A percentile compares a stretch with the other conserved stretches of the same genome.
These are phyloP conservation scores for Phycomyces blakesleeanus DNA, from an alignment of 192 early-diverging fungal genomes.

Conservation along the genomic window DNA sequence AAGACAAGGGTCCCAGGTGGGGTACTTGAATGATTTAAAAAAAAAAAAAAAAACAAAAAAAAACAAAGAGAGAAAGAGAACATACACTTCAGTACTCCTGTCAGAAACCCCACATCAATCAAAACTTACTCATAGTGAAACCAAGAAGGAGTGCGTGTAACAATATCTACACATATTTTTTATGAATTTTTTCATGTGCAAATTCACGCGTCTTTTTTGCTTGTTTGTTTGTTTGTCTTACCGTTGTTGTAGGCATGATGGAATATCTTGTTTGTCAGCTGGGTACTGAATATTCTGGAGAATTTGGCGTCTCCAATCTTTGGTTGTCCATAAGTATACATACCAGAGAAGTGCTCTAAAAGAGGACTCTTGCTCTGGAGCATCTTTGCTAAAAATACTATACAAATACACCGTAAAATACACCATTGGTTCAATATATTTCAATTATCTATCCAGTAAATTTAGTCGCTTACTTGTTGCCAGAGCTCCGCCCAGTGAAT, in stretches of 20 bases:
- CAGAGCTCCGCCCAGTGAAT: slow-evolving; percentile 47
- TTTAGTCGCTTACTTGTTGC: slow-evolving; percentile 34
- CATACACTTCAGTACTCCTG: neutral
- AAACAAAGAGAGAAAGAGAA: no score
- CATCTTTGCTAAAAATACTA: slow-evolving; percentile 53
- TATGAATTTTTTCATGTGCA: neutral
- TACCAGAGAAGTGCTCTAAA: slow-evolving; percentile 45
- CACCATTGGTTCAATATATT: neutral
- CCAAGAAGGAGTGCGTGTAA: slow-evolving; percentile 15
- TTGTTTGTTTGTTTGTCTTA: slow-evolving; percentile 14
- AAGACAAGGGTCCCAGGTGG: slow-evolving; percentile 53
- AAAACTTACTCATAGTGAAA: neutral
- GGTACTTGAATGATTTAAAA: no score
- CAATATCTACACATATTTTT: slow-evolving; percentile 4
- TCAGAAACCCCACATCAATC: neutral
- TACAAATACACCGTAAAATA: neutral
- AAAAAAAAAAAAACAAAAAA: no score
- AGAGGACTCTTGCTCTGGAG: slow-evolving; percentile 43
- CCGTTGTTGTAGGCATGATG: slow-evolving; percentile 56
- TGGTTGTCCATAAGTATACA: slow-evolving; percentile 52
- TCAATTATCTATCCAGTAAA: neutral
- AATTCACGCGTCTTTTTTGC: neutral
- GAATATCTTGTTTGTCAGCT: slow-evolving; percentile 50
- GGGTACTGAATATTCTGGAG: slow-evolving; percentile 40
- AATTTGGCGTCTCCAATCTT: slow-evolving; percentile 49